Conservation (phyloP, 441 rosid species). For the Syzygium syzygioides region DNA sequence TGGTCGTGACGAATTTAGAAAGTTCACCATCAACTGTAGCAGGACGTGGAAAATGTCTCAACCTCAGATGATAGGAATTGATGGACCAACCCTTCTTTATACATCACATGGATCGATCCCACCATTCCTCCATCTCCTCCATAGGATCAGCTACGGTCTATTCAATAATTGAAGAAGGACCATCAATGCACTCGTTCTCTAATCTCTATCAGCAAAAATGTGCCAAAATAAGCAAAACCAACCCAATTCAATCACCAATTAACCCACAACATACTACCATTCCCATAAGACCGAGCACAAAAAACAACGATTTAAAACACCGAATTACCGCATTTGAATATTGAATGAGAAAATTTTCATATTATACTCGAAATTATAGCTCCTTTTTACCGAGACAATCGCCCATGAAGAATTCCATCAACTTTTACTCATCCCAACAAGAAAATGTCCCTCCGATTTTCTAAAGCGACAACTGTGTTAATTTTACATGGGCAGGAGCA, state of each 20-base stretch:
- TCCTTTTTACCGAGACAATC: background rate
- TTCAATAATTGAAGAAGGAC: background rate
- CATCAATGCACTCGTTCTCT: background rate
- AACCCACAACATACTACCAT: background rate
- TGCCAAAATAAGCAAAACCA: background rate
- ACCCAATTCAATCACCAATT: background rate
- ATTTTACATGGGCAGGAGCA: background rate
- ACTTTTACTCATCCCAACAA: background rate
- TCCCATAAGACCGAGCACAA: background rate
- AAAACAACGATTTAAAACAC: background rate
- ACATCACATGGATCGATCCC: slow-evolving; percentile 53
- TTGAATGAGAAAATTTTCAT: background rate
- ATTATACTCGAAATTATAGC: background rate
- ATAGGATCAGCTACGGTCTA: background rate
- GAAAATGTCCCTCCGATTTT: background rate
- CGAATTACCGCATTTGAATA: background rate
- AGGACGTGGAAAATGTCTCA: background rate
- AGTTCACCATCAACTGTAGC: background rate
- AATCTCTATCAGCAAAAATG: background rate
- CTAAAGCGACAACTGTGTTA: background rate
- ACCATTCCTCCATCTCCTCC: slow-evolving; percentile 14
- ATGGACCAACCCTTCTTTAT: slow-evolving; percentile 41
- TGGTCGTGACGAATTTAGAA: background rate
- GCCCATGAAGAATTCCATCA: background rate
- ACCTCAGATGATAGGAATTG: background rate